phyloP scores from a whole-genome alignment of 305 asterid species.

The Lippia alba region DNA sequence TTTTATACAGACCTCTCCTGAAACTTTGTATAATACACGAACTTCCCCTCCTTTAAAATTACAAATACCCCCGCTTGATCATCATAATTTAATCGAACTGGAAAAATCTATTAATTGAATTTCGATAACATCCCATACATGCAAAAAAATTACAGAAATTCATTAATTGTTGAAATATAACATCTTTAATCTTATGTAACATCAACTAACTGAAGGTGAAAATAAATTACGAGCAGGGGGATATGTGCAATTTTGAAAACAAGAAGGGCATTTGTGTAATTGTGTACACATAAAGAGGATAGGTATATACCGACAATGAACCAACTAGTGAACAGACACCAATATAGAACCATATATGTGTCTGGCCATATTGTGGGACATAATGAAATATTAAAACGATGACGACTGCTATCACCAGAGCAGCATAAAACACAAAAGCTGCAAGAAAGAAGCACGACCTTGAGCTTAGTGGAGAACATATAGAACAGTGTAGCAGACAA shows the following conservation, averaged over 20 bases:
- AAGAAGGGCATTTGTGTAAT: neutral
- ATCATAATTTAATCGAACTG: too few species aligned
- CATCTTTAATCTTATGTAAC: neutral
- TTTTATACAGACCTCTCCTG: neutral
- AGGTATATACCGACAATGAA: constrained; percentile 81
- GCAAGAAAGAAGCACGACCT: constrained; percentile 47
- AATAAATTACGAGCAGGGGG: too few species aligned
- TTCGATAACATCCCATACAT: neutral
- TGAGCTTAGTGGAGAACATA: constrained; percentile 33
- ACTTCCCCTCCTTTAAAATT: neutral
- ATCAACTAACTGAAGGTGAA: neutral
- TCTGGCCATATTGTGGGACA: constrained; percentile 95
- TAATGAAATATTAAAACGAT: constrained; percentile 76
- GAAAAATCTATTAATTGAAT: too few species aligned
- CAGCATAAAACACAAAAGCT: constrained; percentile 89
- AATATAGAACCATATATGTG: constrained; percentile 88
- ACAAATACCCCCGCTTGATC: neutral
- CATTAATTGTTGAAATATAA: too few species aligned
- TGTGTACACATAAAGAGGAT: neutral
- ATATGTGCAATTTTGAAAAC: too few species aligned
- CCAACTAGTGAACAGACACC: constrained; percentile 98
- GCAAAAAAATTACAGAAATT: neutral
- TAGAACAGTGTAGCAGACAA: constrained; percentile 24
- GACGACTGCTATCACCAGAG: constrained; percentile 66
- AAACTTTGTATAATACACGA: neutral